Conservation (phyloP, 192 early-diverging fungal species). For the Coemansia guatemalensis region DNA sequence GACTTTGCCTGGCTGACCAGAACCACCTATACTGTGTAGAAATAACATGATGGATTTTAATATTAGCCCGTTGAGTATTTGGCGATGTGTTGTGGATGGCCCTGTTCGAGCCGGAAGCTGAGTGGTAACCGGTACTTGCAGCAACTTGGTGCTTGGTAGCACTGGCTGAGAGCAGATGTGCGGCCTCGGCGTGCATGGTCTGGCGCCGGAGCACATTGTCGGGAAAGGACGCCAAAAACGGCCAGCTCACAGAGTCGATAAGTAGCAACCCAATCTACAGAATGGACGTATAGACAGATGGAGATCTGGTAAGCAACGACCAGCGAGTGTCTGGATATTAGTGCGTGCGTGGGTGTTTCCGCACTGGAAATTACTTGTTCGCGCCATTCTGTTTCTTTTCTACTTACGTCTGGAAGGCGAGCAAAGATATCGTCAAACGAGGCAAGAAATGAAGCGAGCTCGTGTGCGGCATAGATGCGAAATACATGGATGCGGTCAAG, state of each 20-base stretch:
- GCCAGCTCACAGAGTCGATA: conserved; percentile 41
- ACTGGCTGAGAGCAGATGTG: conserved; percentile 16
- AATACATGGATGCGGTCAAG: conserved; percentile 21
- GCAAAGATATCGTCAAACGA: conserved; percentile 18
- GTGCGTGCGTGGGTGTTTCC: no score
- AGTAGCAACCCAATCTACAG: conserved; percentile 20
- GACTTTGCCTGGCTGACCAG: conserved; percentile 38
- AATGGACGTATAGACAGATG: neutral
- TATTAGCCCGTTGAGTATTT: neutral
- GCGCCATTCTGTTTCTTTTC: neutral
- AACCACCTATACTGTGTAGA: conserved; percentile 12
- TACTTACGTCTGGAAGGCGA: neutral
- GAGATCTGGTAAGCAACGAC: no score
- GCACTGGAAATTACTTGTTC: no score
- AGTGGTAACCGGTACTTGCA: conserved; percentile 3
- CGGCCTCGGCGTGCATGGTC: conserved; percentile 24
- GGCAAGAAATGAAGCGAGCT: conserved; percentile 24
- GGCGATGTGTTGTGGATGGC: neutral
- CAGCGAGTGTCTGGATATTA: no score
- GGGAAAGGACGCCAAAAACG: conserved; percentile 34
- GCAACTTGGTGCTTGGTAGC: conserved; percentile 21
- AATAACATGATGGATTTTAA: neutral
- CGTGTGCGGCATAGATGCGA: conserved; percentile 32
- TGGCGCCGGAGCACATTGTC: conserved; percentile 24
- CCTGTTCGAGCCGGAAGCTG: neutral